Percentiles rank a stretch among this genome's conserved stretches.
phyloP scores from a whole-genome alignment of 768 basidiomycete species.

The Saitozyma podzolica region DNA sequence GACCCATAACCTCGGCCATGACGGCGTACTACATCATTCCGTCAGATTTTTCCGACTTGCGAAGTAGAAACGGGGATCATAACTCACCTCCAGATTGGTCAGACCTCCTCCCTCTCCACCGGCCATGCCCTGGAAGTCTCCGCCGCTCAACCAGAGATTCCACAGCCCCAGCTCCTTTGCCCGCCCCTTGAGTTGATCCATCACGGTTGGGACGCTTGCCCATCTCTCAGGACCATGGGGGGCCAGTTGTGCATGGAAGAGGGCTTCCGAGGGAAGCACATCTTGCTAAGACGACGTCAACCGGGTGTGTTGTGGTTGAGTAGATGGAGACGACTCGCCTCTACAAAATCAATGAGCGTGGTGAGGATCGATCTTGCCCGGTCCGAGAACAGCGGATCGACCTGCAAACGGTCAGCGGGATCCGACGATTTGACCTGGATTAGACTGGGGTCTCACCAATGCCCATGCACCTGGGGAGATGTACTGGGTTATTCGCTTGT shows the following conservation, averaged over 20 bases:
- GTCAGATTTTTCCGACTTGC: background rate
- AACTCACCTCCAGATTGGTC: slow-evolving; percentile 81
- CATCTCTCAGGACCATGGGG: slow-evolving; percentile 67
- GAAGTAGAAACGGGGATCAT: background rate
- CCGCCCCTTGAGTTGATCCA: slow-evolving; percentile 80
- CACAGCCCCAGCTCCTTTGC: slow-evolving; percentile 88
- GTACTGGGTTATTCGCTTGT: slow-evolving; percentile 18
- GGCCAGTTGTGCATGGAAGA: slow-evolving; percentile 81
- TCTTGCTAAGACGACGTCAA: slow-evolving; percentile 66
- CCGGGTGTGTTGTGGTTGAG: slow-evolving; percentile 18
- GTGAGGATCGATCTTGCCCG: slow-evolving; percentile 82
- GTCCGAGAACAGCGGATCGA: slow-evolving; percentile 86
- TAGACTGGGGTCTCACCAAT: slow-evolving; percentile 48
- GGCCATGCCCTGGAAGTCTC: slow-evolving; percentile 70
- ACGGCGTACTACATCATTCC: slow-evolving; percentile 72
- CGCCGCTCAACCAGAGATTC: slow-evolving; percentile 95
- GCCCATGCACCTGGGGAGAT: slow-evolving; percentile 37
- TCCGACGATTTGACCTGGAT: background rate
- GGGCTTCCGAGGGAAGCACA: slow-evolving; percentile 71
- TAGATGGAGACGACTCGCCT: slow-evolving; percentile 57
- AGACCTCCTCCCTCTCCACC: slow-evolving; percentile 76
- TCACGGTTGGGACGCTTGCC: slow-evolving; percentile 76
- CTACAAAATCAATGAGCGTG: slow-evolving; percentile 79
- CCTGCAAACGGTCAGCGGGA: slow-evolving; percentile 22
- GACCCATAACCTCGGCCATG: slow-evolving; percentile 93